phyloP scores from a whole-genome alignment of 768 basidiomycete genomes.

The Pleurotus platypus region DNA sequence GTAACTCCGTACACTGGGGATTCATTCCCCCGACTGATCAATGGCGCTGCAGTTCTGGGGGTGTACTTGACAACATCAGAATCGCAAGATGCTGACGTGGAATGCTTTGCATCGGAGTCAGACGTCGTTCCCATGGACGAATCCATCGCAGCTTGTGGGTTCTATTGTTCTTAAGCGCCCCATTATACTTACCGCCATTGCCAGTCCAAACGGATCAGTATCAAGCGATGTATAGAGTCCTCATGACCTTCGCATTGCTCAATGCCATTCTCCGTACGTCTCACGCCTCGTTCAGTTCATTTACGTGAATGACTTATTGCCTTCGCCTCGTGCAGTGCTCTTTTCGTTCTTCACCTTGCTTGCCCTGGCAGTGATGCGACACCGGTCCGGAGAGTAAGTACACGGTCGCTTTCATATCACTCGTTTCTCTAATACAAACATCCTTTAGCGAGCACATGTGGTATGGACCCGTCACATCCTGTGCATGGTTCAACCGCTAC shows the following conservation, averaged over 20 bases:
- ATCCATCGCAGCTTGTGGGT: conserved; percentile 61
- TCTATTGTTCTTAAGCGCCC: conserved; percentile 11
- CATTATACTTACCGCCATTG: neutral
- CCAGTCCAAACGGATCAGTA: conserved; percentile 82
- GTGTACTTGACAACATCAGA: conserved; percentile 71
- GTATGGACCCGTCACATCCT: conserved; percentile 66
- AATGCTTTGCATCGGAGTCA: conserved; percentile 64
- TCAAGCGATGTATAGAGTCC: conserved; percentile 84
- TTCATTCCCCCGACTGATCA: conserved; percentile 11
- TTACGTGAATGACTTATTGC: neutral
- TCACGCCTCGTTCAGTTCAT: neutral
- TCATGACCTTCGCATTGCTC: conserved; percentile 77
- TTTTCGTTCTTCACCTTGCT: conserved; percentile 5
- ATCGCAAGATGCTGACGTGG: conserved; percentile 75
- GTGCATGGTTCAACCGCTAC: conserved; percentile 66
- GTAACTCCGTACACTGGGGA: conserved; percentile 18
- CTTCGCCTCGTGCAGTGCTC: conserved; percentile 3
- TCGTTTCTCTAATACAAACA: neutral
- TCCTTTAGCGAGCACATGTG: conserved; percentile 46
- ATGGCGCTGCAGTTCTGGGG: conserved; percentile 56
- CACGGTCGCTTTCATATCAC: neutral
- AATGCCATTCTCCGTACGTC: conserved; percentile 67
- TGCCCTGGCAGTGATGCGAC: conserved; percentile 1
- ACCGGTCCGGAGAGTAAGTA: conserved; percentile 8
- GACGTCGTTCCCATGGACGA: conserved; percentile 50